phyloP scores from a whole-genome alignment of 495 filamentous ascomycete genomes.

The Penicillium silybi region DNA sequence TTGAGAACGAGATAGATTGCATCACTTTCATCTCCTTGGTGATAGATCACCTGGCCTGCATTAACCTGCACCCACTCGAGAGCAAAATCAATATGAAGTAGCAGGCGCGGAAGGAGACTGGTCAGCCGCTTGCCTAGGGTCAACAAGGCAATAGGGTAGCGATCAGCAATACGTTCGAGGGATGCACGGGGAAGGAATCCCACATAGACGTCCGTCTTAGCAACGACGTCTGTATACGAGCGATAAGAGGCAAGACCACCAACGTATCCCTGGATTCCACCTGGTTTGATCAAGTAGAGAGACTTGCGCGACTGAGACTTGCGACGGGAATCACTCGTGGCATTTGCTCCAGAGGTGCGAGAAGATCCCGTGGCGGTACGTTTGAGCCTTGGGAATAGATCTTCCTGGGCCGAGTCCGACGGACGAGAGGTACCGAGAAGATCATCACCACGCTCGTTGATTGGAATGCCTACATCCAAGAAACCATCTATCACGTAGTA shows the following conservation, averaged over 20 bases:
- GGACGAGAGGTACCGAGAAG: constrained; percentile 35
- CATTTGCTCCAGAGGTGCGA: constrained; percentile 27
- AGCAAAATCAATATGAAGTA: constrained; percentile 96
- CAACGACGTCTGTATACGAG: constrained; percentile 93
- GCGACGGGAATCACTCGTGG: constrained; percentile 39
- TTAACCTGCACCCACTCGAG: constrained; percentile 97
- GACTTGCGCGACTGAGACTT: constrained; percentile 59
- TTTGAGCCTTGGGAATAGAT: constrained; percentile 45
- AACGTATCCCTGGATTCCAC: constrained; percentile 90
- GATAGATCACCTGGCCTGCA: constrained; percentile 89
- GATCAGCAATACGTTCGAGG: constrained; percentile 87
- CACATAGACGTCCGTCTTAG: constrained; percentile 97
- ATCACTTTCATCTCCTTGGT: constrained; percentile 93
- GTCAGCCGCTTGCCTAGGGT: constrained; percentile 95
- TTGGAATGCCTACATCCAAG: constrained; percentile 79
- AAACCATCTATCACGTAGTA: constrained; percentile 99
- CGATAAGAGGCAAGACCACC: constrained; percentile 90
- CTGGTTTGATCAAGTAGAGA: constrained; percentile 90
- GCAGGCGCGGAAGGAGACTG: constrained; percentile 80
- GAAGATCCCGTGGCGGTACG: constrained; percentile 49
- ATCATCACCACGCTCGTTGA: constrained; percentile 48
- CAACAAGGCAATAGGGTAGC: constrained; percentile 83
- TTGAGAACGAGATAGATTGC: constrained; percentile 98
- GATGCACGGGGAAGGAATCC: constrained; percentile 86
- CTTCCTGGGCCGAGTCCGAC: constrained; percentile 32